A percentile compares a stretch with the other conserved stretches of the same genome.
phyloP scores from a whole-genome alignment of 345 rosid species.

The Salix koriyanagi region DNA sequence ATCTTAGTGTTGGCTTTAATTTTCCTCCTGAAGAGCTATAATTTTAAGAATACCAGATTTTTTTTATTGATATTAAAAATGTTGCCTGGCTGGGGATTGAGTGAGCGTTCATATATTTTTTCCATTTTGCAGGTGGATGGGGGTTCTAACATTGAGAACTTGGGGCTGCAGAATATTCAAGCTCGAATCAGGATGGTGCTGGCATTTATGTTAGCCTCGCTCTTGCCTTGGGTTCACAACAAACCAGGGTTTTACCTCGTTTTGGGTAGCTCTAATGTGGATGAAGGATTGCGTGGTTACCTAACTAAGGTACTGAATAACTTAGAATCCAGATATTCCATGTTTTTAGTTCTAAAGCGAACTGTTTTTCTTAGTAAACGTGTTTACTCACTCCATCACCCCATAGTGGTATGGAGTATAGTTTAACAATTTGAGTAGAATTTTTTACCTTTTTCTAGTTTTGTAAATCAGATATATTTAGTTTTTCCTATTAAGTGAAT shows the following conservation, averaged over 20 bases:
- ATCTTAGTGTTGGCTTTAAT: background rate
- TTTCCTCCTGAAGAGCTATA: background rate
- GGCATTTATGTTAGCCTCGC: slow-evolving; percentile 86
- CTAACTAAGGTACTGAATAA: slow-evolving; percentile 65
- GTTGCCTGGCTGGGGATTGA: background rate
- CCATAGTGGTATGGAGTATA: background rate
- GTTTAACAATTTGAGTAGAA: background rate
- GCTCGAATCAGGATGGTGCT: slow-evolving; percentile 96
- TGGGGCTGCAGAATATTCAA: slow-evolving; percentile 89
- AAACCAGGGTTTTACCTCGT: slow-evolving; percentile 90
- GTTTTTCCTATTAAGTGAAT: background rate
- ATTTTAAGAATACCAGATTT: background rate
- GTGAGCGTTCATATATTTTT: background rate
- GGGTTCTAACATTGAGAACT: slow-evolving; percentile 81
- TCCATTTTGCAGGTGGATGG: slow-evolving; percentile 68
- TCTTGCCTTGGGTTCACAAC: slow-evolving; percentile 93
- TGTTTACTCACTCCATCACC: background rate
- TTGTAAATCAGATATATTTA: background rate
- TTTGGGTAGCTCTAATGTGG: slow-evolving; percentile 91
- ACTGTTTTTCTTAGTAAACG: background rate
- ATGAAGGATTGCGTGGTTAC: slow-evolving; percentile 92
- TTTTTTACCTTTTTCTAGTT: background rate
- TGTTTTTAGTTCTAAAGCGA: background rate
- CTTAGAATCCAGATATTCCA: background rate
- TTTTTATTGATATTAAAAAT: background rate